Evolutionary conservation across 768 basidiomycete genomes (phyloP), one percentile per base, ranked within the genome.

Genomic region (Termitomyces sp.): DNA sequence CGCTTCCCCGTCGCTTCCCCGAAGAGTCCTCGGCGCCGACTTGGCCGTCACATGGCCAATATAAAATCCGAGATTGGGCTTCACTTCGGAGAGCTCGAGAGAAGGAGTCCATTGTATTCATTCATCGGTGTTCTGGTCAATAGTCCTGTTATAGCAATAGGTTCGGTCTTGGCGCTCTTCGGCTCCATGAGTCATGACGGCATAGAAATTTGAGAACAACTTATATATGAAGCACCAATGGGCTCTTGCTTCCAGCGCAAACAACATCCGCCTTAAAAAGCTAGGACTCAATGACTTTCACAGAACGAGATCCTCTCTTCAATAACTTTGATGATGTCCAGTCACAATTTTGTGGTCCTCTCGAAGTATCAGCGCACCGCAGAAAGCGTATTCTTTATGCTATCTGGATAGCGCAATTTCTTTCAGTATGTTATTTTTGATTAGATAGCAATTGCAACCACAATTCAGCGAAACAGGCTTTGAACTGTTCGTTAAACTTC

Each of bases 371-470:
- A n/a, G 70, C 69, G 12, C 78, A 78, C 4, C 86, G 80, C 15
- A 78, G 87, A 9, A 78, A 82, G 66, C 79, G 82, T 0, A 91
- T 91, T 60, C 70, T 91, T n/a, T 81, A 81, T 15, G 88, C 88
- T 43, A 78, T 91, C 29, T 90, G 88, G 88, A 74, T 81, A 1
- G 87, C 86, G 2, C 86, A 83, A 5, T 90, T 91, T 73, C 81
- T 92, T 46, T 86, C 86, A 36, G 89, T 92, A 65, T 67, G 88
- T 79, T 10, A n/a, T 17, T 34, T 46, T 12, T 1, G 40, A 29
- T 31, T 8, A 12, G 8, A 6, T 11, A 2, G n/a, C 11, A 43
- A 31, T 47, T 15, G 34, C 14, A 37, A 8, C 15, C 20, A 36
- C 49, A 29, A 38, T 29, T 57, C 25, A 47, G 4, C 34, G 20